Evolutionary conservation across 192 early-diverging fungal species (phyloP), one percentile per base, ranked within the genome.

Genomic region (Geranomyces michiganensis): DNA sequence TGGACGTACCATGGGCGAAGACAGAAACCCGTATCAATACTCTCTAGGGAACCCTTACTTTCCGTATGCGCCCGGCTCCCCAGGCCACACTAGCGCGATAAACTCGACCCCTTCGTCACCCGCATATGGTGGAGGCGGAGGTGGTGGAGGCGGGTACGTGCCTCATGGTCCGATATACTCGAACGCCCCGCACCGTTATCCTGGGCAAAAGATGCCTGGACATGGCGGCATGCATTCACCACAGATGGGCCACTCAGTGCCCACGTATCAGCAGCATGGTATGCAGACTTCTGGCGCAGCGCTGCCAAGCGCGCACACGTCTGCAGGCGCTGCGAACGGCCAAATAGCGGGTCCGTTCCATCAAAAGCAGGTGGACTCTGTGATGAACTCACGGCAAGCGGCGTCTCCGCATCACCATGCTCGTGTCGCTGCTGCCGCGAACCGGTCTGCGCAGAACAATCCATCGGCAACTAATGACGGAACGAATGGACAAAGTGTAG

Each of bases 331-430:
- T 45, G 19, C 70, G 64, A 65, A 22, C 70, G 49, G 49, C 9
- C 61, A 27, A 27, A 56, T 74, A 22, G 17, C 65, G 17, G 73
- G 73, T 8, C 73, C 73, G 48, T 87, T 89, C 80, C 89, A 90
- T 72, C 89, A 91, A 78, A 84, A 87, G 59, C 93, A 93, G 74
- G 49, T 96, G 24, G 87, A 87, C 7, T 84, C 85, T 71, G 88
- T 88, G 24, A 87, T 90, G 45, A 63, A 85, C 58, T 93, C 92
- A 29, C 87, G 94, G 45, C 87, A 90, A 49, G 82, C 91, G 12
- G 85, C 90, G 13, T 85, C 92, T 0, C 91, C 93, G 26, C 95
- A 96, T 77, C 90, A 94, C 77, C 92, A 96, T 71, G 94, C 96
- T 22, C 85, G 96, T 31, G 82, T 94, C 27, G 93, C 94, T 0